Conservation (phyloP, 371 early-diverging fungal genomes). For the Circinella umbellata region DNA sequence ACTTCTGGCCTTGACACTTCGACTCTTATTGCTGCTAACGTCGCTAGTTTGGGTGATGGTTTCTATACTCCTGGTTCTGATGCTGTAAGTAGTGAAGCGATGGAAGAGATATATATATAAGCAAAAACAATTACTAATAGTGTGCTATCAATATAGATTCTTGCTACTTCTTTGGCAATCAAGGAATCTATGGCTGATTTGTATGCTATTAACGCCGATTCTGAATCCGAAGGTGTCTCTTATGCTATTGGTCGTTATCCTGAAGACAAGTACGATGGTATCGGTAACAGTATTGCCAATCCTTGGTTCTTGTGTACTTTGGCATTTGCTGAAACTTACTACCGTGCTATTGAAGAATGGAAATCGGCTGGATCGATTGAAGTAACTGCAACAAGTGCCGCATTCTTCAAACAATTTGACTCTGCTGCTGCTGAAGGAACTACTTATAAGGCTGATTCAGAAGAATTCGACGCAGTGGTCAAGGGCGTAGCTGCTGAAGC, state of each 20-base stretch:
- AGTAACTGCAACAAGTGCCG: slow-evolving; percentile 45
- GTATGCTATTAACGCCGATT: slow-evolving; percentile 59
- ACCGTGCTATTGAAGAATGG: slow-evolving; percentile 51
- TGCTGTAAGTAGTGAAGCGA: too few species aligned
- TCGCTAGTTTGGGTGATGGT: slow-evolving; percentile 34
- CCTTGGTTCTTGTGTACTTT: slow-evolving; percentile 78
- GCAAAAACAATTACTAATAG: too few species aligned
- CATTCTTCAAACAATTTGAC: slow-evolving; percentile 40
- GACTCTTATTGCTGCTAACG: slow-evolving; percentile 66
- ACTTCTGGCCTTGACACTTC: slow-evolving; percentile 61
- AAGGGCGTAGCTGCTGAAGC: slow-evolving; percentile 41
- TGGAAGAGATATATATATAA: too few species aligned
- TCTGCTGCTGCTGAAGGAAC: slow-evolving; percentile 29
- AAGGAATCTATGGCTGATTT: slow-evolving; percentile 46
- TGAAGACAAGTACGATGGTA: slow-evolving; percentile 75
- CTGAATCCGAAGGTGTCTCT: slow-evolving; percentile 24
- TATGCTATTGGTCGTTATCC: slow-evolving; percentile 74
- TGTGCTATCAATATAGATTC: slow-evolving; percentile 29
- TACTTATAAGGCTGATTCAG: slow-evolving; percentile 25
- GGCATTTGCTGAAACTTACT: slow-evolving; percentile 69
- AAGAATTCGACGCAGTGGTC: slow-evolving; percentile 28
- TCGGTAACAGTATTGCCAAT: slow-evolving; percentile 61
- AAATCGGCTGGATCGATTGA: slow-evolving; percentile 28
- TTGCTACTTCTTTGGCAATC: slow-evolving; percentile 56
- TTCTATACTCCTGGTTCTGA: slow-evolving; percentile 54